Conservation (phyloP, 2,329 filamentous ascomycete species). For the Xylariales sp. region DNA sequence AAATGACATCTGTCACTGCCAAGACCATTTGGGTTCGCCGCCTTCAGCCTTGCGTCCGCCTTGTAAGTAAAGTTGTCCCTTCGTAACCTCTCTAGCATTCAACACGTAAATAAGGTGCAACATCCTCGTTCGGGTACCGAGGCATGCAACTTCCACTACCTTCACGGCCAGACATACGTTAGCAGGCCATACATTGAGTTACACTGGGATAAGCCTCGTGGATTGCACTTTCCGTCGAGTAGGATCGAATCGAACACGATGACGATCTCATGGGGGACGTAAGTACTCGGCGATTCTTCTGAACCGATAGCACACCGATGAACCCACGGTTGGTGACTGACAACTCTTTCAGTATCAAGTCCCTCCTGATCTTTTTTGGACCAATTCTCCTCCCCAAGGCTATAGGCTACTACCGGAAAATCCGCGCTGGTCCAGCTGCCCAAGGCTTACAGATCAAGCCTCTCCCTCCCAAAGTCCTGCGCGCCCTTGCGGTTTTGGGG, state of each 20-base stretch:
- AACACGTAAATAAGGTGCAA: no score
- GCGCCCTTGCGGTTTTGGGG: conserved; percentile 58
- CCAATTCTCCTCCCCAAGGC: conserved; percentile 67
- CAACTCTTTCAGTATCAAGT: conserved; percentile 41
- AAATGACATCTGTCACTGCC: conserved; percentile 8
- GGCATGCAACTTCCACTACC: no score
- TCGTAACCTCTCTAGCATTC: background rate
- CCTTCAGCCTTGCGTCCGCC: no score
- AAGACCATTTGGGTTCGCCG: no score
- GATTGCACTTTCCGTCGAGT: no score
- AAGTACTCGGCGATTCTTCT: conserved; percentile 5
- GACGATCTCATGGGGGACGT: conserved; percentile 10
- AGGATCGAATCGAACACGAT: no score
- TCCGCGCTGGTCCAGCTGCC: conserved; percentile 37
- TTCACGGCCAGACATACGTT: no score
- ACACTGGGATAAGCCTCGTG: no score
- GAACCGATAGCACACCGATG: background rate
- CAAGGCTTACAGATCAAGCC: conserved; percentile 49
- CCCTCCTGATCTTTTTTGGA: conserved; percentile 59
- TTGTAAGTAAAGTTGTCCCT: no score
- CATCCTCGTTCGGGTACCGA: no score
- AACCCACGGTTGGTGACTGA: background rate
- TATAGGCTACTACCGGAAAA: conserved; percentile 59
- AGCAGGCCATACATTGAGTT: no score
- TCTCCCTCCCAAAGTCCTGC: conserved; percentile 46